Evolutionary conservation across 1,284 basidiomycete species (phyloP).

Genomic region (Grifola frondosa): DNA sequence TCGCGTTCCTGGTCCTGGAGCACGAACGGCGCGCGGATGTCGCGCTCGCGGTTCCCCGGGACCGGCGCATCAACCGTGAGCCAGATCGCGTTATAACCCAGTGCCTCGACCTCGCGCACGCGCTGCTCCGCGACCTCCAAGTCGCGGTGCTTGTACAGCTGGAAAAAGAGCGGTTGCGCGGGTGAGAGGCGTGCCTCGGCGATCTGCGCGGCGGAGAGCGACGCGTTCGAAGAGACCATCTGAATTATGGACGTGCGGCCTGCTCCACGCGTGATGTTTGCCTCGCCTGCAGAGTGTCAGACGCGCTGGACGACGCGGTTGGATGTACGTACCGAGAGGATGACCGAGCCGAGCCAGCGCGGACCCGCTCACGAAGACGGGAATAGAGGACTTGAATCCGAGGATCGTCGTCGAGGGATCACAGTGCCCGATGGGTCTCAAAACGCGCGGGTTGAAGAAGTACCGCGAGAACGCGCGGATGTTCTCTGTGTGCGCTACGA

Average conservation of each 20-base stretch:
- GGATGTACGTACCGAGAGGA: slow-evolving; percentile 54
- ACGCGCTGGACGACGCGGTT: neutral
- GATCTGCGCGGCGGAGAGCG: slow-evolving; percentile 73
- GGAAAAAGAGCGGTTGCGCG: slow-evolving; percentile 79
- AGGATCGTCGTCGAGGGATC: slow-evolving; percentile 79
- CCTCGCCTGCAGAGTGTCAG: slow-evolving; percentile 57
- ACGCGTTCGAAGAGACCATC: slow-evolving; percentile 88
- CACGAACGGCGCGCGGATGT: slow-evolving; percentile 64
- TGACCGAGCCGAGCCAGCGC: slow-evolving; percentile 92
- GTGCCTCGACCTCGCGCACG: slow-evolving; percentile 66
- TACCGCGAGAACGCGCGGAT: slow-evolving; percentile 74
- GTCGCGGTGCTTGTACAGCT: slow-evolving; percentile 83
- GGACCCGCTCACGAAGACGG: slow-evolving; percentile 83
- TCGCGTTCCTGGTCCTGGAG: slow-evolving; percentile 59
- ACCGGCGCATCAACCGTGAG: slow-evolving; percentile 90
- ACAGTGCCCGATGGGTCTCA: slow-evolving; percentile 67
- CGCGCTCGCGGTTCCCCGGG: slow-evolving; percentile 83
- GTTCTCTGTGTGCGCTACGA: slow-evolving; percentile 62
- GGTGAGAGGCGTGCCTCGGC: slow-evolving; percentile 54
- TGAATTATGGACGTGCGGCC: slow-evolving; percentile 77
- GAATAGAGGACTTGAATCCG: slow-evolving; percentile 72
- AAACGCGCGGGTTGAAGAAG: slow-evolving; percentile 81
- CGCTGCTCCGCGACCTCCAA: slow-evolving; percentile 69
- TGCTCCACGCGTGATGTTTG: slow-evolving; percentile 79
- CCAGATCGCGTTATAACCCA: slow-evolving; percentile 86